phyloP scores from a whole-genome alignment of 2,329 filamentous ascomycete genomes.

The Stachybotrys chlorohalonatus region DNA sequence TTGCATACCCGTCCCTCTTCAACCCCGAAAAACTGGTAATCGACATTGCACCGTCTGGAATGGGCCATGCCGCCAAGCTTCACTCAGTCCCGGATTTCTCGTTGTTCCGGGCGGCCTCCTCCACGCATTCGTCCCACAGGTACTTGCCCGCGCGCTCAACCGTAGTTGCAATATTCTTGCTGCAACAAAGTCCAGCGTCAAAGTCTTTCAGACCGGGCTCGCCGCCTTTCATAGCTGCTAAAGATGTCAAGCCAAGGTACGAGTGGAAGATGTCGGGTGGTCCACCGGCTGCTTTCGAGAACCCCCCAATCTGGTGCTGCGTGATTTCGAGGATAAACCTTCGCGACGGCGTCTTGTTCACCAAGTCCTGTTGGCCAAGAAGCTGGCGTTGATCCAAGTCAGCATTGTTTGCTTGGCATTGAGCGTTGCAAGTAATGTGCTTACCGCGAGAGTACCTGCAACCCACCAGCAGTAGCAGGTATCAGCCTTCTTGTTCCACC shows the following conservation, averaged over 20 bases:
- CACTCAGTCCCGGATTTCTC: background rate
- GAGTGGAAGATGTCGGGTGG: slow-evolving; percentile 79
- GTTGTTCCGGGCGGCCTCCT: no score
- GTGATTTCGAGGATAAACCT: slow-evolving; percentile 77
- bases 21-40: background rate
- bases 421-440: slow-evolving; percentile 1
- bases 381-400: slow-evolving; percentile 30
- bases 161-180: slow-evolving; percentile 44
- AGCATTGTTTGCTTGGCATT: background rate
- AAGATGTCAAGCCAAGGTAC: slow-evolving; percentile 74
- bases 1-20: background rate
- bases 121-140: slow-evolving; percentile 14
- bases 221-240: slow-evolving; percentile 54
- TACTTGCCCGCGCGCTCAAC: slow-evolving; percentile 37
- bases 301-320: slow-evolving; percentile 77
- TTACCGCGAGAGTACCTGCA: slow-evolving; percentile 48
- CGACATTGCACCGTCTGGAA: background rate
- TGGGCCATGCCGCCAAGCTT: background rate
- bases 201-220: slow-evolving; percentile 61
- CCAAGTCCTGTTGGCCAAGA: slow-evolving; percentile 46
- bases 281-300: slow-evolving; percentile 61
- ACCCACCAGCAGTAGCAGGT: slow-evolving; percentile 98
- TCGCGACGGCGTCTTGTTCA: slow-evolving; percentile 53
- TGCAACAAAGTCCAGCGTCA: slow-evolving; percentile 70
- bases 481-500: slow-evolving; percentile 84